Base-by-base conservation (phyloP, 495 filamentous ascomycete genomes). In the Xylaria sp. region DNA sequence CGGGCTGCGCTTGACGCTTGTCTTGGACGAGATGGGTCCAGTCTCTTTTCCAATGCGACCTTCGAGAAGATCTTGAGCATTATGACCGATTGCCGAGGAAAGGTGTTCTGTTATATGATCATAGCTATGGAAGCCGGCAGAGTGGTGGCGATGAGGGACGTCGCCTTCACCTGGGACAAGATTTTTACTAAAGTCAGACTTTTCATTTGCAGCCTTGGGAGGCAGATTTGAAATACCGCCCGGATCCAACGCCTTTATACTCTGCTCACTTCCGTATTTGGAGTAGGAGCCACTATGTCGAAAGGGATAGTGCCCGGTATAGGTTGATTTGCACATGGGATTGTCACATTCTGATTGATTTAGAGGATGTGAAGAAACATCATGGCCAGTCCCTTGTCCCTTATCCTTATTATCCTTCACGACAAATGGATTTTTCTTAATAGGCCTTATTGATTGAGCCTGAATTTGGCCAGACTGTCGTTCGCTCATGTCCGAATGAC, bases 241-340 rank as follows among this genome's bases (percentile, higher is more conserved):
- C 5, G 8, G 43, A 3, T 33, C 53, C 31, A 68, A 44, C 15
- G 55, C 21, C 26, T 7, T 55, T n/a, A 19, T 40, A 9, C 14
- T 69, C 57, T 46, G 55, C 29, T 41, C 55, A 26, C 43, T 61
- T 6, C 40, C 26, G n/a, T 62, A 43, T 50, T 31, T 69, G 17
- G 57, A 35, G 61, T 75, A 82, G 14, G 72, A 68, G 44, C 74
- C 71, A 33, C 74, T 74, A 68, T 80, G 78, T 15, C 78, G 74
- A 70, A 76, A 79, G 8, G 78, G 78, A 62, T 78, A 73, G 71
- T 80, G 75, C 4, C 77, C 76, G 6, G 67, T 57, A 68, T 82
- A 77, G 40, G 74, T 80, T 46, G 81, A 71, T 59, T 72, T 76
- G 52, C 78, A 79, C 55, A 69, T 72, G 0, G 76, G 73, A 67